Percentiles rank a stretch among this genome's conserved stretches.
Evolutionary conservation across 768 basidiomycete genomes (phyloP).

Genomic region (Naganishia antarctica): DNA sequence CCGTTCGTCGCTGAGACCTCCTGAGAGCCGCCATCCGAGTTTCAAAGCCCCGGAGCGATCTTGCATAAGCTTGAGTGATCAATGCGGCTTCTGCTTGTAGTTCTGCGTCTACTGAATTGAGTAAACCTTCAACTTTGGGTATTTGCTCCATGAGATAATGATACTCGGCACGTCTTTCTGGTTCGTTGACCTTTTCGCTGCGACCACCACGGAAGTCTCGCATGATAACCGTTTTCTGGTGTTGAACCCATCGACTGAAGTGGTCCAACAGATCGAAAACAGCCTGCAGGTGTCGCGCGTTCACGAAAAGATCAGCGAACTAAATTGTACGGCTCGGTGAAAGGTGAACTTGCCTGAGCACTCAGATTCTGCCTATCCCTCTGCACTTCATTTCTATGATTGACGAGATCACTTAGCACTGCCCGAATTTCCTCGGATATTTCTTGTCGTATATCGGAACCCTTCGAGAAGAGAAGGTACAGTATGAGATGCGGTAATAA

Average conservation of each 20-base stretch:
- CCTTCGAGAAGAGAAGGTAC: conserved; percentile 66
- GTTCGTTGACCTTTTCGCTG: conserved; percentile 18
- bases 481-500: conserved; percentile 87
- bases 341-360: conserved; percentile 67
- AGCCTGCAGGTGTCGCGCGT: conserved; percentile 54
- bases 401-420: conserved; percentile 82
- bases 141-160: conserved; percentile 55
- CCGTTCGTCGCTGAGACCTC: conserved; percentile 38
- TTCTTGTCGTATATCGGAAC: conserved; percentile 56
- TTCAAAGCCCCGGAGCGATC: conserved; percentile 92
- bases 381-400: conserved; percentile 57
- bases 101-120: conserved; percentile 76
- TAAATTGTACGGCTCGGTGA: neutral
- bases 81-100: conserved; percentile 91
- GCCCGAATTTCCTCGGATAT: conserved; percentile 72
- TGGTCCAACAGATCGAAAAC: conserved; percentile 94
- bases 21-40: conserved; percentile 63
- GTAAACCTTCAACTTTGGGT: conserved; percentile 67
- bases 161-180: conserved; percentile 13
- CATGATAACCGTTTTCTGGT: conserved; percentile 66
- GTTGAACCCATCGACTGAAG: conserved; percentile 79
- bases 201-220: conserved; percentile 51
- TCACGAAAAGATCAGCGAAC: neutral
- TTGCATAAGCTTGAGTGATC: conserved; percentile 87
- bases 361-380: conserved; percentile 80